These are phyloP conservation scores for Trematosphaeria pertusa DNA, from an alignment of 2,329 filamentous ascomycete species.

Conservation along the genomic window DNA sequence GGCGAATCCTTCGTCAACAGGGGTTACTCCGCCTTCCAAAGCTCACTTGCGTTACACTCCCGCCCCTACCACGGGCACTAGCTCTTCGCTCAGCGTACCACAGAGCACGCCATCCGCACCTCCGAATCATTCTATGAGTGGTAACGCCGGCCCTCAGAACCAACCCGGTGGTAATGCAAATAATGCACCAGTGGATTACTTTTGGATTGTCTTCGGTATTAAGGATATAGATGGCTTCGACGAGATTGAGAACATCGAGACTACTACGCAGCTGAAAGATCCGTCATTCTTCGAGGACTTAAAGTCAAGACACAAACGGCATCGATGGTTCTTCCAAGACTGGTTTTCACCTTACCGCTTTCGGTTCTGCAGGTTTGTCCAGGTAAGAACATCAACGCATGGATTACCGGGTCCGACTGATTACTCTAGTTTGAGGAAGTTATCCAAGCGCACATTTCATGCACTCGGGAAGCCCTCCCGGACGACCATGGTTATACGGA, in stretches of 20 bases:
- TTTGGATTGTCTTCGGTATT: conserved; percentile 1
- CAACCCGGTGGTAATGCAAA: too few relatives aligned
- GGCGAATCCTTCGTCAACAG: too few relatives aligned
- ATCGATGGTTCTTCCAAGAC: not conserved
- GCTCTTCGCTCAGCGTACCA: too few relatives aligned
- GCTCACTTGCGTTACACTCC: too few relatives aligned
- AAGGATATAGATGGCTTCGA: not conserved
- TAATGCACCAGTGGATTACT: too few relatives aligned
- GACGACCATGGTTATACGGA: not conserved
- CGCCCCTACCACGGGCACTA: too few relatives aligned
- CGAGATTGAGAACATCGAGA: not conserved
- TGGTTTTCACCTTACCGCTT: conserved; percentile 1
- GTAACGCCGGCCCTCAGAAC: too few relatives aligned
- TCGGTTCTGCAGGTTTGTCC: not conserved
- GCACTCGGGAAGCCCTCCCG: not conserved
- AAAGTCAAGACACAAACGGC: not conserved
- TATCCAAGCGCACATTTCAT: not conserved
- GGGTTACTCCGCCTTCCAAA: too few relatives aligned
- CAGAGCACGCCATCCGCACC: too few relatives aligned
- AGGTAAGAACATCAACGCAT: conserved; percentile 1
- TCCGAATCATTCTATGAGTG: too few relatives aligned
- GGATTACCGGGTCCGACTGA: not conserved
- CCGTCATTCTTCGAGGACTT: conserved; percentile 1
- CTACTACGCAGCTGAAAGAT: not conserved
- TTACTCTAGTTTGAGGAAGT: not conserved